phyloP scores from a whole-genome alignment of 495 filamentous ascomycete species.

The Aspergillus heteromorphus region DNA sequence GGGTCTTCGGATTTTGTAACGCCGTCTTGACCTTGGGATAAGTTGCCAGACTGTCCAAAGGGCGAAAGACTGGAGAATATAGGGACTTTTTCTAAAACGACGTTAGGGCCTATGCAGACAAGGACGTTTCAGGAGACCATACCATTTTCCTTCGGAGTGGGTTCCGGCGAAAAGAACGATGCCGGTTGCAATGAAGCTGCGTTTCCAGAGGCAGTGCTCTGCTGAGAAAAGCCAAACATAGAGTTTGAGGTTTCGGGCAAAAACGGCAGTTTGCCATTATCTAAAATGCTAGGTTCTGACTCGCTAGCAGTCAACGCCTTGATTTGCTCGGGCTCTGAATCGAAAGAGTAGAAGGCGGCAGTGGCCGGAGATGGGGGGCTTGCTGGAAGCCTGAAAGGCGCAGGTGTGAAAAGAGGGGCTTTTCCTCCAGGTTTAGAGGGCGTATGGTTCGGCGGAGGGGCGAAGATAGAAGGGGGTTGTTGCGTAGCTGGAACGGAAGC shows the following conservation, averaged over 20 bases:
- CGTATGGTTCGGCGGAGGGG: background rate
- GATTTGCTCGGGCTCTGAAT: slow-evolving; percentile 1
- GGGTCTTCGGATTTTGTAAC: background rate
- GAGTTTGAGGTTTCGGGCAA: background rate
- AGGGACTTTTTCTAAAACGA: background rate
- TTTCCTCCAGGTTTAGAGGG: background rate
- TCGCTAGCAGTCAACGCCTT: slow-evolving; percentile 10
- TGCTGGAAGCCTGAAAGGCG: slow-evolving; percentile 4
- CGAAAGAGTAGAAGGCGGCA: slow-evolving; percentile 2
- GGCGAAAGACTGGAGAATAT: background rate
- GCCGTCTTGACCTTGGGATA: background rate
- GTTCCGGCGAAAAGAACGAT: background rate
- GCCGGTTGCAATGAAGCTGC: background rate
- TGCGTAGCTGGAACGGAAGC: background rate
- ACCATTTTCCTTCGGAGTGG: background rate
- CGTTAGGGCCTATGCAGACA: background rate
- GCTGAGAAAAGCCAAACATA: slow-evolving; percentile 5
- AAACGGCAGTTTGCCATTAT: slow-evolving; percentile 5
- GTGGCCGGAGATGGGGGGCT: slow-evolving; percentile 7
- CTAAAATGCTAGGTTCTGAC: slow-evolving; percentile 14
- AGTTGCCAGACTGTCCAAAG: background rate
- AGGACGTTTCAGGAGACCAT: background rate
- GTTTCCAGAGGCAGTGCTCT: background rate
- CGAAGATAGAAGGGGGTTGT: background rate
- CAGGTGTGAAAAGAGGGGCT: background rate